A percentile compares a stretch with the other conserved stretches of the same genome.
Conservation (phyloP, 441 rosid species). For the Geranium incanum region DNA sequence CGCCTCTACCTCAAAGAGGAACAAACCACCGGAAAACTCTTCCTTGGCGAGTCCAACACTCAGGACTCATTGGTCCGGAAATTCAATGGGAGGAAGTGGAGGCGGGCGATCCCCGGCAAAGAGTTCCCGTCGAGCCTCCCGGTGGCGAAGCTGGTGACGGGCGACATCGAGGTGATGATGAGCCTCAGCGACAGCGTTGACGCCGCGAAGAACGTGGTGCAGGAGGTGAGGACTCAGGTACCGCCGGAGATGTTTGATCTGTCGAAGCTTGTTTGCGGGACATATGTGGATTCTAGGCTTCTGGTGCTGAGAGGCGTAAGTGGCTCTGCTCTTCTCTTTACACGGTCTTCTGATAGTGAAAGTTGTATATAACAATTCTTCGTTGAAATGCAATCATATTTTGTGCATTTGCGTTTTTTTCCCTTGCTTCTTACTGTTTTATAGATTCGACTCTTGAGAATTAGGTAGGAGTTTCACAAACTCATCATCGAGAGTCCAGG, state of each 20-base stretch:
- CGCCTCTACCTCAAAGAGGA: conserved; percentile 70
- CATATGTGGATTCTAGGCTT: conserved; percentile 66
- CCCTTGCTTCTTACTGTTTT: too few species aligned
- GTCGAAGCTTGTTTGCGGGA: conserved; percentile 70
- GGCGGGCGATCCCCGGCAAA: conserved; percentile 60
- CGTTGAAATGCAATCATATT: not conserved
- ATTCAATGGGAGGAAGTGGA: conserved; percentile 57
- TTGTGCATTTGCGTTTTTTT: too few species aligned
- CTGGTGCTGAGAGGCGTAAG: conserved; percentile 70
- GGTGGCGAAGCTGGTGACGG: conserved; percentile 56
- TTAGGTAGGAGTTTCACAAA: too few species aligned
- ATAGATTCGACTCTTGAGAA: too few species aligned
- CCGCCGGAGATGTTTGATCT: conserved; percentile 89
- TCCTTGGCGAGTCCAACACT: conserved; percentile 37
- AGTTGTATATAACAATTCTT: not conserved
- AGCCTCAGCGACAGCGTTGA: conserved; percentile 37
- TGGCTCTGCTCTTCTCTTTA: conserved; percentile 76
- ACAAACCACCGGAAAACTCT: conserved; percentile 38
- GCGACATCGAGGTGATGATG: conserved; percentile 53
- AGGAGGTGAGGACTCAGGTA: conserved; percentile 59
- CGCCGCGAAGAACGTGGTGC: conserved; percentile 40
- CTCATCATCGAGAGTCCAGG: too few species aligned
- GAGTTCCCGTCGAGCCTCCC: conserved; percentile 86
- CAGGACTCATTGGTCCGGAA: conserved; percentile 46
- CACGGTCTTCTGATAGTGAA: conserved; percentile 28